Evolutionary conservation across 768 basidiomycete species (phyloP), one percentile per base, ranked within the genome.

Genomic region (Cystobasidium onofrii): DNA sequence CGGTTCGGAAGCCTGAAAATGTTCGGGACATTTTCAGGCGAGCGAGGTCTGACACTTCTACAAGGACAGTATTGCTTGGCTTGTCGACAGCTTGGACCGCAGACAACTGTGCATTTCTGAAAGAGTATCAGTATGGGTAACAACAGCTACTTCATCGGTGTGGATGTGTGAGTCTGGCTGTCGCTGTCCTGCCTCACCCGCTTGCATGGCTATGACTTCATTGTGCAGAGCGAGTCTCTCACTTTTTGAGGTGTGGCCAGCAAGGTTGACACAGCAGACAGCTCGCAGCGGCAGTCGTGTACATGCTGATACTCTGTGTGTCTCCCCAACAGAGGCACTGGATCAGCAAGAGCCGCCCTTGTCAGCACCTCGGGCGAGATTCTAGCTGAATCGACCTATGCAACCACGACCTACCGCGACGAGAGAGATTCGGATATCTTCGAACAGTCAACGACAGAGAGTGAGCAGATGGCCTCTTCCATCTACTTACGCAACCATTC

Each of bases 391-490:
- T 87, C 88, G 76, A 89, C 89, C 64, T 87, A 90, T 79, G 85
- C 87, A 25, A 97, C 89, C n/a, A 84, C 83, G 66, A 97, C 93
- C 12, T 93, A 86, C 84, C 88, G 95, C 76, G 90, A 92, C 83
- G 84, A 86, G 0, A 80, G 85, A 36, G 91, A 98, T 84, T 88
- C 91, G 80, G 85, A 89, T 72, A 93, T 98, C 83, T 99, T 96
- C 81, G 96, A 99, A 81, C 96, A 99, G 81, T 95, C 92, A 36
- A 92, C 92, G 0, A 82, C 83, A 27, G 86, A 97, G 78, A 94
- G 96, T 82, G 94, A 92, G 94, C 80, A 82, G 9, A 92, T 27
- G 1, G 1, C 29, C 44, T n/a, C n/a, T n/a, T n/a, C n/a, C n/a
- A n/a, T n/a, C n/a, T n/a, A n/a, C n/a, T 10, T 9, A 6, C 17